These are phyloP conservation scores for Penicillium sp. DNA, from an alignment of 2,329 filamentous ascomycete genomes.

Conservation along the genomic window DNA sequence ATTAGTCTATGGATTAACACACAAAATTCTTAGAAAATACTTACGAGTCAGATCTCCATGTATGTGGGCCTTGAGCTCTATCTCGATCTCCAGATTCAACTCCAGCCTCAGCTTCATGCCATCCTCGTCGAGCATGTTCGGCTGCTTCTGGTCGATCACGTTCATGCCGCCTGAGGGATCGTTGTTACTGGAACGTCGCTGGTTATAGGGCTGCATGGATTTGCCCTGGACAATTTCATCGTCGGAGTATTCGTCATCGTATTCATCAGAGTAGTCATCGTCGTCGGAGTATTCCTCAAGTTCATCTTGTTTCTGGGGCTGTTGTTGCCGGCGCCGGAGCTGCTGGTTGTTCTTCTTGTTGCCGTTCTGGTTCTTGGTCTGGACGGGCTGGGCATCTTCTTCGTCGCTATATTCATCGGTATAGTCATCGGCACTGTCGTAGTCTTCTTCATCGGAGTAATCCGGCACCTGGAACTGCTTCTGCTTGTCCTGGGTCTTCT, in stretches of 20 bases:
- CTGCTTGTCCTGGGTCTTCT: constrained; percentile 27
- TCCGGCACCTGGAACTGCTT: constrained; percentile 24
- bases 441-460: constrained; percentile 27
- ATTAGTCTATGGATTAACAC: too few relatives aligned
- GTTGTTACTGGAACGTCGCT: constrained; percentile 21
- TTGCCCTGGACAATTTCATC: constrained; percentile 14
- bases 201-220: constrained; percentile 25
- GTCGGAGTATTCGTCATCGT: constrained; percentile 29
- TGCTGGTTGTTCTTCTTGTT: constrained; percentile 13
- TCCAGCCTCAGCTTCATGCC: constrained; percentile 54
- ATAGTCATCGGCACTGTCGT: constrained; percentile 18
- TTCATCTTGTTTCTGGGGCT: constrained; percentile 19
- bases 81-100: constrained; percentile 58
- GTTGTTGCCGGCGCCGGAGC: constrained; percentile 16
- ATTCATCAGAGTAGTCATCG: constrained; percentile 30
- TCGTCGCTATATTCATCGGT: constrained; percentile 26
- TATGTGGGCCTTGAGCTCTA: constrained; percentile 61
- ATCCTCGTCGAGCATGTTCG: constrained; percentile 31
- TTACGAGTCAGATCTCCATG: constrained; percentile 59
- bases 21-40: too few relatives aligned
- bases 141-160: constrained; percentile 27
- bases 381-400: constrained; percentile 10
- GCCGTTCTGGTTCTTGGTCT: not conserved
- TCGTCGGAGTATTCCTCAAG: constrained; percentile 30
- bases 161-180: constrained; percentile 26